Conservation (phyloP, 2,329 filamentous ascomycete genomes). For the Trichoderma semiorbis region DNA sequence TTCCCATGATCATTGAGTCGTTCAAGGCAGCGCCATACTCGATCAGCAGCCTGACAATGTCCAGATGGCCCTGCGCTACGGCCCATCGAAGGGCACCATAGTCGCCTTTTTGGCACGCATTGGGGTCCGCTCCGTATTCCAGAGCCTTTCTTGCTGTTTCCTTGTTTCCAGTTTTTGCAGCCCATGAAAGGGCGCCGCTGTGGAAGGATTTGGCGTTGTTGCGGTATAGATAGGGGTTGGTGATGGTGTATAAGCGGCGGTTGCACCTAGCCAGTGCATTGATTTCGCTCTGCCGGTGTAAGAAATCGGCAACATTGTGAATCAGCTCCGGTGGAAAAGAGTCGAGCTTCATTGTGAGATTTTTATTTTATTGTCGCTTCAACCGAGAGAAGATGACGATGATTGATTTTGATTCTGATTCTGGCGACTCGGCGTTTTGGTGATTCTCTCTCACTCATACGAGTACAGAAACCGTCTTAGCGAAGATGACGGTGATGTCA, state of each 20-base stretch:
- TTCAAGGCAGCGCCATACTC: not conserved
- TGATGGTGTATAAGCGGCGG: not conserved
- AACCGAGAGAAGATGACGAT: not conserved
- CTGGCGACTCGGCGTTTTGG: not conserved
- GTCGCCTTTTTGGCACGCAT: not conserved
- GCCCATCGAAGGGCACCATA: not conserved
- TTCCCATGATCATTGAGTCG: not conserved
- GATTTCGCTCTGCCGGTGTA: not conserved
- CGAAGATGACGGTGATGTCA: not conserved
- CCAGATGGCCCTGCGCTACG: not conserved
- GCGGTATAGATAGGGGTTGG: not conserved
- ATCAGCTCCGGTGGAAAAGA: conserved; percentile 1
- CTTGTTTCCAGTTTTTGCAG: not conserved
- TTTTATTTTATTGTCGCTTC: not conserved
- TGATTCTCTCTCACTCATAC: not conserved
- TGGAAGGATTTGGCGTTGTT: not conserved
- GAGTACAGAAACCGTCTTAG: not conserved
- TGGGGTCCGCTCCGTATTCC: not conserved
- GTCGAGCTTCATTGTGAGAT: not conserved
- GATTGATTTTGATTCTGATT: not conserved
- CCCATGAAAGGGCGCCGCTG: not conserved
- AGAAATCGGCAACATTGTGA: not conserved
- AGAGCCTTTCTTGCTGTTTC: not conserved
- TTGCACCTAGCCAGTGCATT: conserved; percentile 2
- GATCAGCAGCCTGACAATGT: not conserved